Percentiles rank a stretch among this genome's conserved stretches.
These are phyloP conservation scores for Phytophthora tubulina DNA, from an alignment of 352 stramenopile genomes.

Conservation along the genomic window DNA sequence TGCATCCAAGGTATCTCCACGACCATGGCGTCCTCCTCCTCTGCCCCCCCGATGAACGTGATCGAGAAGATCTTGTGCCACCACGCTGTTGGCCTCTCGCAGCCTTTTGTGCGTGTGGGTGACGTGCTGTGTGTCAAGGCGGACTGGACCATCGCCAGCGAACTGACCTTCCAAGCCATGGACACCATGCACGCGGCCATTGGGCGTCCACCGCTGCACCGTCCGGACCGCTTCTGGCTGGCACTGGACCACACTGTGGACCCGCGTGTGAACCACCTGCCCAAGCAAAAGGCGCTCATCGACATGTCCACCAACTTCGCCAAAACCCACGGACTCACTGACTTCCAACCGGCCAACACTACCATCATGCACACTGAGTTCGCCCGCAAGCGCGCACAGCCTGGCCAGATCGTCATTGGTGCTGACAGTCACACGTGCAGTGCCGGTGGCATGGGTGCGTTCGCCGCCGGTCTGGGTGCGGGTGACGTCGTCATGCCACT, in stretches of 20 bases:
- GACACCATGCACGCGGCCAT: constrained; percentile 84
- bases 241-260: constrained; percentile 86
- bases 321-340: constrained; percentile 69
- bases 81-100: constrained; percentile 42
- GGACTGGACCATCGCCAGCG: constrained; percentile 84
- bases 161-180: constrained; percentile 88
- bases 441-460: constrained; percentile 79
- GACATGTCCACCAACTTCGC: constrained; percentile 84
- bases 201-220: constrained; percentile 73
- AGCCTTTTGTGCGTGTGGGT: constrained; percentile 65
- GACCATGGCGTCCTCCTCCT: constrained; percentile 55
- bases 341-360: constrained; percentile 86
- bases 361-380: constrained; percentile 92
- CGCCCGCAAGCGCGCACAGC: constrained; percentile 79
- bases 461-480: constrained; percentile 74
- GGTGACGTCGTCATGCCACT: constrained; percentile 87
- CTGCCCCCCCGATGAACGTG: constrained; percentile 72
- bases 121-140: constrained; percentile 83
- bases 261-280: constrained; percentile 79
- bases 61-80: constrained; percentile 89
- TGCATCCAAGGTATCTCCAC: constrained; percentile 57
- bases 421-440: constrained; percentile 84
- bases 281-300: constrained; percentile 85
- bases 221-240: constrained; percentile 86
- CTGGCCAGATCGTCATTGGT: constrained; percentile 86